Base-by-base conservation (phyloP, 2,329 filamentous ascomycete species). In the Cladobotryum protrusum region DNA sequence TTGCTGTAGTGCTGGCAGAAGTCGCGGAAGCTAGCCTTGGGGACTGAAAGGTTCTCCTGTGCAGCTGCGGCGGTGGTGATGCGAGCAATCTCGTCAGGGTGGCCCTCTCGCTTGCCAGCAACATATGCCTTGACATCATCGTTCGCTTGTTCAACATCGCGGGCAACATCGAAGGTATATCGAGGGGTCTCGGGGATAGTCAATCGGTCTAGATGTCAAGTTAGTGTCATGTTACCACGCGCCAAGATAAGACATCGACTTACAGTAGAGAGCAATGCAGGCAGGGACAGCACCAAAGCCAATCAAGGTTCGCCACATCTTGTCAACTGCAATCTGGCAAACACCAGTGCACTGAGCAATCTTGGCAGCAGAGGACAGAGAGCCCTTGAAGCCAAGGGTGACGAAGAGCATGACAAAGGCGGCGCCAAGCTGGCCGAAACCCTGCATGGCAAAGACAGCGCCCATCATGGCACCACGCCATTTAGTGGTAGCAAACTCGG, bases 381-480 rank as follows among this genome's bases (percentile, higher is more conserved):
- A 79, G 14, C 77, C 70, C 67, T 82, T 86, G 75, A 89, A 90
- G 43, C 83, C 85, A 13, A 82, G 72, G 0, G 85, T 86, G 50
- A 87, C 78, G 60, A 91, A 87, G 43, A 93, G 73, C 65, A 88
- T 85, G 55, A 93, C 75, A 29, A 92, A 79, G 43, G 86, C 86
- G 44, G 85, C 87, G 20, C 74, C 75, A 48, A 93, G 82, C 67
- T 93, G 88, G 17, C 89, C 88, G 46, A 93, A 78, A 56, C 88
- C 87, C 66, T 95, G 88, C 86, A 91, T 92, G 57, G 87, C 86
- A 61, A 93, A 93, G 48, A 93, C 88, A 14, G 86, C 77, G 33
- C 82, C 86, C 84, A 95, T 91, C 85, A 93, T 93, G 56, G 87
- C 87, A 57, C 87, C 88, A 67, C 88, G 75, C 83, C 87, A 91